Conservation (phyloP, 2,329 filamentous ascomycete species). For the Fusarium mundagurra region DNA sequence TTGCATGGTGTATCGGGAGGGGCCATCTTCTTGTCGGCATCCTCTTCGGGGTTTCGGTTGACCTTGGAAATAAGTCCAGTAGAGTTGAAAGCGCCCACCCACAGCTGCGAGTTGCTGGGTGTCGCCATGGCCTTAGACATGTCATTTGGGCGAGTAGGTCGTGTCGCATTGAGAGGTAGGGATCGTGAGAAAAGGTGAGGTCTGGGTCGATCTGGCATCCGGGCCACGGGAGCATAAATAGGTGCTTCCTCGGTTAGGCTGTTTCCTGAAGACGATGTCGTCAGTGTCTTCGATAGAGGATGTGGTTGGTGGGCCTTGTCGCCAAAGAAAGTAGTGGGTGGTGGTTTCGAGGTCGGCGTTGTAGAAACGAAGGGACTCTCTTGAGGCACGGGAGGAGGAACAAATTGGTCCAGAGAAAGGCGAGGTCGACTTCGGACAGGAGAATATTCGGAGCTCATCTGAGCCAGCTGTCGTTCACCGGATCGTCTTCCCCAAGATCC, state of each 20-base stretch:
- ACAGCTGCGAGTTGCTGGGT: constrained; percentile 63
- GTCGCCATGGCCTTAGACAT: constrained; percentile 50
- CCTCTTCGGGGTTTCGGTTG: constrained; percentile 82
- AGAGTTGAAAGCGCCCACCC: constrained; percentile 89
- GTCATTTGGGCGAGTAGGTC: constrained; percentile 48
- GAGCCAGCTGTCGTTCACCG: constrained; percentile 65
- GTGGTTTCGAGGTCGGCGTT: constrained; percentile 64
- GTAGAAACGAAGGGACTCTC: constrained; percentile 72
- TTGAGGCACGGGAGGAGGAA: constrained; percentile 68
- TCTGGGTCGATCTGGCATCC: constrained; percentile 40
- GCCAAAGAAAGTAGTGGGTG: constrained; percentile 42
- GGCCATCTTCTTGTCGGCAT: constrained; percentile 65
- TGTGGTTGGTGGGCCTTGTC: constrained; percentile 70
- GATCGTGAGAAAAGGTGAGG: constrained; percentile 52
- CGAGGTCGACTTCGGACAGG: constrained; percentile 74
- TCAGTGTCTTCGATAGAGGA: constrained; percentile 86
- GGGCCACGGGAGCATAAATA: constrained; percentile 44
- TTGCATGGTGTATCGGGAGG: constrained; percentile 98
- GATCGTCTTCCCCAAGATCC: constrained; percentile 69
- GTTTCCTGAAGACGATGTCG: constrained; percentile 85
- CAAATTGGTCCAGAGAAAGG: constrained; percentile 81
- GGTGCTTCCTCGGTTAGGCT: constrained; percentile 76
- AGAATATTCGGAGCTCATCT: constrained; percentile 62
- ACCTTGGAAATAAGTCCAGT: constrained; percentile 96
- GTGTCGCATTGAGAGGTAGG: constrained; percentile 51